Evolutionary conservation across 345 rosid genomes (phyloP), one percentile per base, ranked within the genome.

Genomic region (Dovyalis caffra): DNA sequence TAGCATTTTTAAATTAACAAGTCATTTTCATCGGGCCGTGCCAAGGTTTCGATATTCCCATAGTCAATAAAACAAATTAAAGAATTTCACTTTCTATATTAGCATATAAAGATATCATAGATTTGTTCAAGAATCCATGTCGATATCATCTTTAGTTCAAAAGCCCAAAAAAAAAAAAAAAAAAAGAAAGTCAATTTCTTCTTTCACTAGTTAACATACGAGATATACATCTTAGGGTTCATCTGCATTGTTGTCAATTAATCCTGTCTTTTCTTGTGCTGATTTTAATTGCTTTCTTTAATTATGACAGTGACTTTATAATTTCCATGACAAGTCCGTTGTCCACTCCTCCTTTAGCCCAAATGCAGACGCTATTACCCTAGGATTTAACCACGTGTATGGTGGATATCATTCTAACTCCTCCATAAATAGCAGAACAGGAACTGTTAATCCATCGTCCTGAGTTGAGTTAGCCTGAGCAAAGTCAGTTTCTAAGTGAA

Each of bases 301-400:
- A 53, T n/a, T 53, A 53, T 53, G 28, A 10, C n/a, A 8, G 60
- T n/a, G 8, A 53, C 25, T 53, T n/a, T n/a, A n/a, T 53, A n/a
- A 53, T 53, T 53, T 53, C 58, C 26, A 53, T n/a, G 26, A n/a
- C 3, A 53, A 53, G 60, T 53, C 23, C 58, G 8, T 0, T n/a
- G 14, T 53, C 60, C 60, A n/a, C 28, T 53, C 2, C 8, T 53
- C 4, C 4, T 53, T 53, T 2, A 53, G 1, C 60, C 12, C 28
- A n/a, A 0, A 28, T 29, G 33, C 34, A 29, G 38, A 64, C 68
- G 68, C 68, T 64, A 21, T 20, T 34, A 2, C 15, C 43, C 6
- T 34, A 64, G 58, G 78, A 77, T 74, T 26, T 8, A 4, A 11
- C 81, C 87, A 84, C 71, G 80, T 82, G 86, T 80, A 75, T 53